Evolutionary conservation across 192 early-diverging fungal genomes (phyloP).

Genomic region (Backusella liffmaniae): DNA sequence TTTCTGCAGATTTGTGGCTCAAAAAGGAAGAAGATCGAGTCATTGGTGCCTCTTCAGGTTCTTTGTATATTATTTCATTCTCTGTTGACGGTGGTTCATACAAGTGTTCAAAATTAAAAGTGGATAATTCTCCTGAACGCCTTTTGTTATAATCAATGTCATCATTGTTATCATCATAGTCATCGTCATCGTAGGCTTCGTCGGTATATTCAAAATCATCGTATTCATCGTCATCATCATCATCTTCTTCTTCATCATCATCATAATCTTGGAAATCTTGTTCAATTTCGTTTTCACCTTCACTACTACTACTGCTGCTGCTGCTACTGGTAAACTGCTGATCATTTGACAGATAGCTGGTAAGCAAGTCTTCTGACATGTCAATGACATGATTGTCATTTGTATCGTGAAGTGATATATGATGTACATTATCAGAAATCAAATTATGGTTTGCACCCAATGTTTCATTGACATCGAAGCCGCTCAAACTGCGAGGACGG

Average conservation of each 20-base stretch:
- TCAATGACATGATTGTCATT: neutral
- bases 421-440: neutral
- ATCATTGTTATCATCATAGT: neutral
- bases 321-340: neutral
- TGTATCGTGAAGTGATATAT: neutral
- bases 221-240: neutral
- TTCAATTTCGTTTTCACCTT: neutral
- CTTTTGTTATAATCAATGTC: neutral
- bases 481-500: neutral
- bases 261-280: neutral
- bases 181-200: neutral
- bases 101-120: neutral
- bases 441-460: neutral
- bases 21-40: neutral
- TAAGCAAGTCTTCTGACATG: neutral
- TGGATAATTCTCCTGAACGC: neutral
- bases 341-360: neutral
- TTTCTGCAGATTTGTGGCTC: slow-evolving; percentile 7
- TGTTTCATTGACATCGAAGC: neutral
- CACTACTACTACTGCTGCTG: neutral
- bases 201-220: neutral
- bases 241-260: neutral
- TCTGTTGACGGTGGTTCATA: slow-evolving; percentile 4
- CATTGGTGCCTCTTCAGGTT: neutral
- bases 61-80: neutral